These are phyloP conservation scores for Castanopsis chinensis DNA, from an alignment of 306 rosid species.

Conservation along the genomic window DNA sequence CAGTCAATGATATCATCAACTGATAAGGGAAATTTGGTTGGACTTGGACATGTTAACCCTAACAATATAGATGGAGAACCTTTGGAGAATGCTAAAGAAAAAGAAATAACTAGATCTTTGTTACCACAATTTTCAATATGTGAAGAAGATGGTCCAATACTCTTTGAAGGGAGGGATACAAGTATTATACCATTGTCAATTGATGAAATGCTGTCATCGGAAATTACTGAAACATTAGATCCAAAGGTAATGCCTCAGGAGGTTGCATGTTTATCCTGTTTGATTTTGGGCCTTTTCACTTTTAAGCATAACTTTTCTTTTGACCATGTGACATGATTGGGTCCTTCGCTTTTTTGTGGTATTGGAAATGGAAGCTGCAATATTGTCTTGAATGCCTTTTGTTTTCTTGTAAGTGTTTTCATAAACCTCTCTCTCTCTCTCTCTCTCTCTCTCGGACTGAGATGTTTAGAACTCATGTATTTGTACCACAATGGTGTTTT, in stretches of 20 bases:
- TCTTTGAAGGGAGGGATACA: conserved; percentile 28
- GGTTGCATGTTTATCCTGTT: conserved; percentile 3
- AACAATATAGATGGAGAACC: not conserved
- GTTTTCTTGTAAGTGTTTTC: not conserved
- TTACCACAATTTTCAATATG: conserved; percentile 25
- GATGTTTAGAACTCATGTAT: not conserved
- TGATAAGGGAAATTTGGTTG: conserved; percentile 25
- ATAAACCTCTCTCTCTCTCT: not conserved
- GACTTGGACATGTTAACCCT: conserved; percentile 18
- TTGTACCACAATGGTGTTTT: not conserved
- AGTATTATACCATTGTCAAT: conserved; percentile 27
- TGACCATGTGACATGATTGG: not conserved
- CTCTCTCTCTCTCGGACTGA: not conserved
- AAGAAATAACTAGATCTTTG: conserved; percentile 47
- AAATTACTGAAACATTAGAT: conserved; percentile 26
- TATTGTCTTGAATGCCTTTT: not conserved
- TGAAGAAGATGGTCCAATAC: conserved; percentile 9
- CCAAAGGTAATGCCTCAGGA: conserved; percentile 38
- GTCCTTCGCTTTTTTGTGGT: not conserved
- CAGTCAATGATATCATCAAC: conserved; percentile 24
- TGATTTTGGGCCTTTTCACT: not conserved
- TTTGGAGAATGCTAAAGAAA: conserved; percentile 44
- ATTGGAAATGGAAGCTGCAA: not conserved
- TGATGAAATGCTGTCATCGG: conserved; percentile 47
- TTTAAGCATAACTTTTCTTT: not conserved